phyloP scores from a whole-genome alignment of 2,329 filamentous ascomycete species.

The Penicillium sp. region DNA sequence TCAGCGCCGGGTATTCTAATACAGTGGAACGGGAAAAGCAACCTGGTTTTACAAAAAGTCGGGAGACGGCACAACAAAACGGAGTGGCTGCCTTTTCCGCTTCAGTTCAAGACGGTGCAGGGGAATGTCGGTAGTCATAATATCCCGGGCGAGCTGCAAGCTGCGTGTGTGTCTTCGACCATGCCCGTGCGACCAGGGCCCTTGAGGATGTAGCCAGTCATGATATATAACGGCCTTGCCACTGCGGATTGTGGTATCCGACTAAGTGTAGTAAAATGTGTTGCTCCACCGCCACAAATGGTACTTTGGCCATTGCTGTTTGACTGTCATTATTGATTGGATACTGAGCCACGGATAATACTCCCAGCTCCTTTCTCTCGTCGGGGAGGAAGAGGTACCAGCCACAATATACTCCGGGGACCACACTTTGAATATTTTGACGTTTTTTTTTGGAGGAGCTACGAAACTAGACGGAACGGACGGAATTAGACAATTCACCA shows the following conservation, averaged over 20 bases:
- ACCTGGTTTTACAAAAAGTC: not conserved
- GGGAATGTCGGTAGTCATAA: not conserved
- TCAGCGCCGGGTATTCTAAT: not conserved
- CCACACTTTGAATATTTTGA: not conserved
- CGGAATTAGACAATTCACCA: slow-evolving; percentile 14
- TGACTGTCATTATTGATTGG: not conserved
- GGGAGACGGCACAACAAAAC: not conserved
- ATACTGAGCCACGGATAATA: not conserved
- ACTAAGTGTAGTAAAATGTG: not conserved
- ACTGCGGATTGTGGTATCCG: slow-evolving; percentile 16
- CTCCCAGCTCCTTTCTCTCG: not conserved
- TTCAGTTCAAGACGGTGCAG: not conserved
- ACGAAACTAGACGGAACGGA: slow-evolving; percentile 16
- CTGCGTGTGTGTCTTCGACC: slow-evolving; percentile 4
- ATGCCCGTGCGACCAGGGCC: slow-evolving; percentile 6
- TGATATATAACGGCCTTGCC: slow-evolving; percentile 12
- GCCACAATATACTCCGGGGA: not conserved
- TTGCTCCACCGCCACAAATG: slow-evolving; percentile 9
- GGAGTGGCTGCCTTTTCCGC: slow-evolving; percentile 18
- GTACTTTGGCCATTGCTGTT: not conserved
- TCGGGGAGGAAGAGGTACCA: not conserved
- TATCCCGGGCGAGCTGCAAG: slow-evolving; percentile 1
- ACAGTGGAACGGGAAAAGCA: too few species aligned
- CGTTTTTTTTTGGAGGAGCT: slow-evolving; percentile 1
- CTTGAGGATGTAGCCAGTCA: slow-evolving; percentile 18